Conservation (phyloP, 192 early-diverging fungal species). For the Coemansia furcata region DNA sequence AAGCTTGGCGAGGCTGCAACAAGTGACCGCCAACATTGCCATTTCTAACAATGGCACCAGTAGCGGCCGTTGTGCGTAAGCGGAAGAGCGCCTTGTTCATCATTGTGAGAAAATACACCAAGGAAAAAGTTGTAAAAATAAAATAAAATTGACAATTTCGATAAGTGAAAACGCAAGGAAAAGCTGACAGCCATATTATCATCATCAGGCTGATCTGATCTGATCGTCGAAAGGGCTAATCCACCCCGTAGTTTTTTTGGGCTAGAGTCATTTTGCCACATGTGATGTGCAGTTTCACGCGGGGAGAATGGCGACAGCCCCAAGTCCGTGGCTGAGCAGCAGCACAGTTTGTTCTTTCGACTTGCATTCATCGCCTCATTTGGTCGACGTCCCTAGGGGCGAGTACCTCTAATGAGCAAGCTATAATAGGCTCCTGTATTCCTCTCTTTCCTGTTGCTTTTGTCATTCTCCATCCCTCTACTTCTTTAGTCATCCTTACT, state of each 20-base stretch:
- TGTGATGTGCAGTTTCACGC: background rate
- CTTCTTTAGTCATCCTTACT: background rate
- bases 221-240: background rate
- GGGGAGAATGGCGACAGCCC: background rate
- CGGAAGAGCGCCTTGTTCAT: conserved; percentile 30
- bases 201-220: background rate
- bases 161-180: background rate
- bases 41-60: background rate
- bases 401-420: background rate
- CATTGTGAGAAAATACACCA: conserved; percentile 6
- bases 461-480: background rate
- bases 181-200: background rate
- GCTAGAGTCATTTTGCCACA: background rate
- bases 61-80: conserved; percentile 10
- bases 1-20: conserved; percentile 2
- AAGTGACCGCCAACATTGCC: background rate
- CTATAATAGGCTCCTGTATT: background rate
- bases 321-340: conserved; percentile 1
- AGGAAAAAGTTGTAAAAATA: background rate
- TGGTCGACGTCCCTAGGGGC: background rate
- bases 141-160: background rate
- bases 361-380: background rate
- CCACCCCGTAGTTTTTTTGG: background rate
- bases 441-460: background rate
- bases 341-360: background rate